Conservation (phyloP, 2,329 filamentous ascomycete genomes). For the Fusarium camptoceras region DNA sequence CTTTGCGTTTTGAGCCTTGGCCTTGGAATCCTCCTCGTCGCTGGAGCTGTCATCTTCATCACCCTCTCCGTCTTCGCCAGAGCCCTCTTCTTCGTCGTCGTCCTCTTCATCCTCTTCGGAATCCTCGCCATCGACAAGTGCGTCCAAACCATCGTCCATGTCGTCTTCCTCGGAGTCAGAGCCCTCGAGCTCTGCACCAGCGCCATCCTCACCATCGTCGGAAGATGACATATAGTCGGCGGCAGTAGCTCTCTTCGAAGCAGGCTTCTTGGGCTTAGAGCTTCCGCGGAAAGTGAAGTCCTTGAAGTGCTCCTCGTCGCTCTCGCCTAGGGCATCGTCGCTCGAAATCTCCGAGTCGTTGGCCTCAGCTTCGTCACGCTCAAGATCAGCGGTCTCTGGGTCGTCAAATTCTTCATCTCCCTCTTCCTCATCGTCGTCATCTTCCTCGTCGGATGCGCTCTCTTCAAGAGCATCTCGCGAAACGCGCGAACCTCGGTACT, state of each 20-base stretch:
- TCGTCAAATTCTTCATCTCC: conserved; percentile 67
- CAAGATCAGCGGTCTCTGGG: conserved; percentile 66
- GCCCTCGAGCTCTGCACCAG: conserved; percentile 54
- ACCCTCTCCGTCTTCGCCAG: conserved; percentile 52
- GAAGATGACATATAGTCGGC: conserved; percentile 68
- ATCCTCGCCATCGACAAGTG: conserved; percentile 49
- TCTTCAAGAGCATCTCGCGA: conserved; percentile 75
- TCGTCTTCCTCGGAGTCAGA: conserved; percentile 54
- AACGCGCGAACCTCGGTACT: conserved; percentile 83
- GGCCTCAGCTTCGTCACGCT: conserved; percentile 61
- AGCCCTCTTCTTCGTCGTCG: conserved; percentile 52
- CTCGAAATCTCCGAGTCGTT: conserved; percentile 72
- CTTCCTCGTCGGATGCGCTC: conserved; percentile 61
- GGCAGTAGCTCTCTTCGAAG: conserved; percentile 60
- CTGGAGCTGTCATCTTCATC: conserved; percentile 55
- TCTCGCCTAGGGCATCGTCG: conserved; percentile 80
- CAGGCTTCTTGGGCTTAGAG: conserved; percentile 59
- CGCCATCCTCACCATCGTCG: conserved; percentile 55
- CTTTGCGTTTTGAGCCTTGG: conserved; percentile 49
- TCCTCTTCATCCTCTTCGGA: conserved; percentile 52
- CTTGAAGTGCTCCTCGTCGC: conserved; percentile 85
- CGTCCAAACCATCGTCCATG: conserved; percentile 54
- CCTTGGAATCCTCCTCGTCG: conserved; percentile 49
- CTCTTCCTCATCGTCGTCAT: conserved; percentile 58
- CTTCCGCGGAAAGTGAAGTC: conserved; percentile 75